Conservation (phyloP, 1,284 basidiomycete genomes). For the Neonothopanus nambi region DNA sequence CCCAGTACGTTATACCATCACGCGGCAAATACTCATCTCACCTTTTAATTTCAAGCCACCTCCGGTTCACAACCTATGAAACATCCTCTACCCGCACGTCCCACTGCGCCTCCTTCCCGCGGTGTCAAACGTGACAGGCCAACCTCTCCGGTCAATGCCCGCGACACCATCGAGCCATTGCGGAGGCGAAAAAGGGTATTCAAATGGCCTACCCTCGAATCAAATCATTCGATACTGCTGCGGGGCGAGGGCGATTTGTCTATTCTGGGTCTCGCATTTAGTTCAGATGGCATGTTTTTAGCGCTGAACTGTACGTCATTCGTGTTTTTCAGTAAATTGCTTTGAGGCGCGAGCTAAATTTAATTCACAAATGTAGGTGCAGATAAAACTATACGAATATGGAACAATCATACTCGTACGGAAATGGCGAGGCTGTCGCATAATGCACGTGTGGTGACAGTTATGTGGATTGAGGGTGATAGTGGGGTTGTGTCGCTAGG, state of each 20-base stretch:
- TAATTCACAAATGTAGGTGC: constrained; percentile 34
- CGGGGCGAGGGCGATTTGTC: constrained; percentile 44
- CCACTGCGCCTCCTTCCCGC: constrained; percentile 6
- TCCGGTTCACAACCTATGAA: too few species aligned
- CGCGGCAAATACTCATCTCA: too few species aligned
- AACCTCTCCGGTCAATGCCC: constrained; percentile 6
- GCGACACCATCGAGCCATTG: background rate
- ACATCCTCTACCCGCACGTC: too few species aligned
- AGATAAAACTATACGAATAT: constrained; percentile 61
- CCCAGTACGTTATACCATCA: too few species aligned
- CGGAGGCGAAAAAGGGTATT: constrained; percentile 33
- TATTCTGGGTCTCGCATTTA: constrained; percentile 45
- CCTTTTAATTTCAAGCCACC: too few species aligned
- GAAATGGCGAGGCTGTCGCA: constrained; percentile 47
- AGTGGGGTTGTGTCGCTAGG: constrained; percentile 53
- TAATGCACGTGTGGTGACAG: constrained; percentile 42
- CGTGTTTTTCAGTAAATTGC: constrained; percentile 1
- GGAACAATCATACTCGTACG: constrained; percentile 37
- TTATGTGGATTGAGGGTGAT: constrained; percentile 59
- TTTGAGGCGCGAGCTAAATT: too few species aligned
- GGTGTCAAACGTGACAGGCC: constrained; percentile 37
- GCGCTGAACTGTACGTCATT: constrained; percentile 48
- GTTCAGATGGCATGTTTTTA: constrained; percentile 46
- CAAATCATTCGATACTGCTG: constrained; percentile 35
- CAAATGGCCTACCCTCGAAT: constrained; percentile 43